Percentiles rank a stretch among this genome's conserved stretches.
phyloP scores from a whole-genome alignment of 495 filamentous ascomycete species.

The Aspergillus sclerotiicarbonarius region DNA sequence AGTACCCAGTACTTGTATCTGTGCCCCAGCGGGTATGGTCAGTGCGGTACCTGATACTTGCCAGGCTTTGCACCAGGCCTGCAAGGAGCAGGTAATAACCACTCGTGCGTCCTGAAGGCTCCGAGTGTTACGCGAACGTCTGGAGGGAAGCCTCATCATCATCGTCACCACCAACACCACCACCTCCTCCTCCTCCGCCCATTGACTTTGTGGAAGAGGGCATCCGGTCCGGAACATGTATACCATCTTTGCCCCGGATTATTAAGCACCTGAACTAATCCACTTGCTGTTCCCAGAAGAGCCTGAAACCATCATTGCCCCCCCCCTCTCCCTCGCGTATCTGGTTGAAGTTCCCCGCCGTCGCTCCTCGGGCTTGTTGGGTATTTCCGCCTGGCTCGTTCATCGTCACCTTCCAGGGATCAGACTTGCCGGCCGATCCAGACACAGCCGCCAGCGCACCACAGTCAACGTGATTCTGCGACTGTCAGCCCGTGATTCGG shows the following conservation, averaged over 20 bases:
- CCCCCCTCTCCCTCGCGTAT: conserved; percentile 18
- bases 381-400: conserved; percentile 21
- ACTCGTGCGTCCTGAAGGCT: conserved; percentile 3
- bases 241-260: background rate
- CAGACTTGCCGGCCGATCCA: conserved; percentile 30
- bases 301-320: conserved; percentile 7
- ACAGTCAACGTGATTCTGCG: conserved; percentile 18
- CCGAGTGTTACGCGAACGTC: background rate
- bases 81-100: conserved; percentile 5
- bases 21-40: conserved; percentile 6
- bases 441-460: conserved; percentile 26
- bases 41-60: conserved; percentile 20
- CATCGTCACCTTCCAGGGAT: conserved; percentile 22
- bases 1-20: conserved; percentile 18
- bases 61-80: conserved; percentile 4
- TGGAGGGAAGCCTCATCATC: background rate
- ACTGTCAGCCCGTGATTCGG: conserved; percentile 11
- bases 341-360: conserved; percentile 18
- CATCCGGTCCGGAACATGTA: conserved; percentile 6
- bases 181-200: background rate
- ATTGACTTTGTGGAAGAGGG: background rate
- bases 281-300: background rate
- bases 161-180: conserved; percentile 7
- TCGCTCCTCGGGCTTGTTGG: conserved; percentile 27
- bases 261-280: background rate